A percentile compares a stretch with the other conserved stretches of the same genome.
phyloP scores from a whole-genome alignment of 192 early-diverging fungal species.

The Podila verticillata region DNA sequence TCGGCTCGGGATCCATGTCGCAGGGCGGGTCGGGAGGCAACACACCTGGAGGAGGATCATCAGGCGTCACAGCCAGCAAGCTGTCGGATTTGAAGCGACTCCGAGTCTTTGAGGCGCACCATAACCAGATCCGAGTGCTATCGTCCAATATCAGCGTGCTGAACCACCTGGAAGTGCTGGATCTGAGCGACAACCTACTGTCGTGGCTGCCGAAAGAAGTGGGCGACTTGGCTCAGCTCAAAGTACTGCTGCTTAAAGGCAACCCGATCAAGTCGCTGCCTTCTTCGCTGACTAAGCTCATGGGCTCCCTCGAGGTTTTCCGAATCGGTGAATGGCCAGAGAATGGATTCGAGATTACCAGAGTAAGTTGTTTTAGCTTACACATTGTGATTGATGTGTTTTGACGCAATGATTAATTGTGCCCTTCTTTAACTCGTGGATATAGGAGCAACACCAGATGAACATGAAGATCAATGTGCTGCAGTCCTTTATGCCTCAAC shows the following conservation, averaged over 20 bases:
- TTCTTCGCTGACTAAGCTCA: slow-evolving; percentile 46
- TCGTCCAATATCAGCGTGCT: slow-evolving; percentile 55
- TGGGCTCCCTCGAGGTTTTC: slow-evolving; percentile 52
- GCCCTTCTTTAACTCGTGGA: background rate
- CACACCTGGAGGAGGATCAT: slow-evolving; percentile 22
- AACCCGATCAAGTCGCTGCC: slow-evolving; percentile 55
- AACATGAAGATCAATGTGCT: slow-evolving; percentile 54
- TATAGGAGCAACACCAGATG: slow-evolving; percentile 37
- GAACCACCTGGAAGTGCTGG: slow-evolving; percentile 41
- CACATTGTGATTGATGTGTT: background rate
- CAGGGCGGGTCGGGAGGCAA: slow-evolving; percentile 8
- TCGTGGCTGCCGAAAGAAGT: slow-evolving; percentile 48
- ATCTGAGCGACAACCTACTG: slow-evolving; percentile 48
- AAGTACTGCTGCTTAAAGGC: slow-evolving; percentile 42
- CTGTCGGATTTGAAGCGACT: slow-evolving; percentile 47
- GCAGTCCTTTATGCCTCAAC: slow-evolving; percentile 51
- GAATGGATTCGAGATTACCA: slow-evolving; percentile 50
- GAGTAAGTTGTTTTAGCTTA: slow-evolving; percentile 19
- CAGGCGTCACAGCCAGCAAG: slow-evolving; percentile 46
- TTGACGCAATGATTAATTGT: background rate
- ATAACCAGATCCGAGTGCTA: slow-evolving; percentile 60
- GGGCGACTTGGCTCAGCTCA: slow-evolving; percentile 41
- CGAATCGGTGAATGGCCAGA: slow-evolving; percentile 58
- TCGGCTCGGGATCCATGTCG: too few species aligned
- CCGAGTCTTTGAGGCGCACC: slow-evolving; percentile 46